phyloP scores from a whole-genome alignment of 2,329 filamentous ascomycete species.

The Paecilomyces fulvus region DNA sequence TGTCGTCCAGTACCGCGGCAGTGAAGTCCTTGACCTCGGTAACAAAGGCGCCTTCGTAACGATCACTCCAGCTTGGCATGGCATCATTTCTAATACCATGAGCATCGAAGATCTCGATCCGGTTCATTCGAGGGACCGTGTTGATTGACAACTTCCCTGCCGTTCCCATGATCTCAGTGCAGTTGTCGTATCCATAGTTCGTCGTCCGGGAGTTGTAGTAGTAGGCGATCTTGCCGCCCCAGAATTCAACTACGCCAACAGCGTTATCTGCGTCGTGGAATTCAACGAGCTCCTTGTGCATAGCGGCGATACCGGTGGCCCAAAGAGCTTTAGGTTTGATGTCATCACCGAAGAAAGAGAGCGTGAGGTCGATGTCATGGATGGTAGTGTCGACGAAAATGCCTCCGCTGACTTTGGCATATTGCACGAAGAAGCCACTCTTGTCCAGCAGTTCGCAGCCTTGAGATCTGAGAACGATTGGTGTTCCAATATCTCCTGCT shows the following conservation, averaged over 20 bases:
- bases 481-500: constrained; percentile 29
- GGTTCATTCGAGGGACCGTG: constrained; percentile 16
- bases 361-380: constrained; percentile 38
- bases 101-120: constrained; percentile 14
- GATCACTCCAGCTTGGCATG: constrained; percentile 16
- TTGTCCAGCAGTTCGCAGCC: constrained; percentile 33
- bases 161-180: constrained; percentile 37
- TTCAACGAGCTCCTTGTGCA: constrained; percentile 30
- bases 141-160: constrained; percentile 31
- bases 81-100: constrained; percentile 14
- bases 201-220: constrained; percentile 38
- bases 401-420: constrained; percentile 33
- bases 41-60: constrained; percentile 19
- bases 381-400: constrained; percentile 39
- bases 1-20: constrained; percentile 7
- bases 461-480: constrained; percentile 34
- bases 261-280: constrained; percentile 37
- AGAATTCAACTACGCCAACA: constrained; percentile 38
- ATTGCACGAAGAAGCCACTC: constrained; percentile 34
- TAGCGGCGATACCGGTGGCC: constrained; percentile 25
- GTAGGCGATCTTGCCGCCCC: constrained; percentile 36
- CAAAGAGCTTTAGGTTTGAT: constrained; percentile 29
- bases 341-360: constrained; percentile 33
- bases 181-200: constrained; percentile 36
- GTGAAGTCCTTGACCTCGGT: constrained; percentile 17